Conservation (phyloP, 1,284 basidiomycete genomes). For the Puccinia horiana region DNA sequence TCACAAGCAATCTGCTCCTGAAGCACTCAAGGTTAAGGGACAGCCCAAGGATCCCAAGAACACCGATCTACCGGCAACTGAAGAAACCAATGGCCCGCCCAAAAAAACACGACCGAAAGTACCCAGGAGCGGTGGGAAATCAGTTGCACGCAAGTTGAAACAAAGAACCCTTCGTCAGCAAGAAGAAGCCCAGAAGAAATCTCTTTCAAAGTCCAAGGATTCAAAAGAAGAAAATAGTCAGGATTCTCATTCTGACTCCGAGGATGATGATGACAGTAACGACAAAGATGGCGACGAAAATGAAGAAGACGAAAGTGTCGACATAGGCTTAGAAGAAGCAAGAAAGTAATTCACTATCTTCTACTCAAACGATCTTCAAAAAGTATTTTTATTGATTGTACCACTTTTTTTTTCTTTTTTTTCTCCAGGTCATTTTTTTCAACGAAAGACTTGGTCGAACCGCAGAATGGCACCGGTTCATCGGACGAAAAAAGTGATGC, state of each 20-base stretch:
- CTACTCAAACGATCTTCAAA: not conserved
- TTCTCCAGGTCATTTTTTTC: constrained; percentile 48
- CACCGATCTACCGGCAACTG: not conserved
- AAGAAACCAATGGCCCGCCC: not conserved
- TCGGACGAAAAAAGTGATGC: constrained; percentile 48
- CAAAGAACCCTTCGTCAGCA: constrained; percentile 45
- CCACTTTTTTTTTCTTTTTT: not conserved
- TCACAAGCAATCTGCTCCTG: constrained; percentile 43
- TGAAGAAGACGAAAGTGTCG: constrained; percentile 45
- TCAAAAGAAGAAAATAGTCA: constrained; percentile 40
- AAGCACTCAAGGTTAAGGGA: constrained; percentile 3
- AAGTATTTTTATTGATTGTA: not conserved
- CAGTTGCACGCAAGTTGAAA: constrained; percentile 43
- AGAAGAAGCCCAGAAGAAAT: constrained; percentile 51
- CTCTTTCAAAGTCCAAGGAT: constrained; percentile 50
- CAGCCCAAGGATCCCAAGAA: constrained; percentile 2
- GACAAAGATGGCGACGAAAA: constrained; percentile 51
- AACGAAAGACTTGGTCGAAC: constrained; percentile 55
- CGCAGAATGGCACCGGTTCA: constrained; percentile 44
- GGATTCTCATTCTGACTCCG: constrained; percentile 38
- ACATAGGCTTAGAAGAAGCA: constrained; percentile 46
- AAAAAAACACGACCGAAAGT: constrained; percentile 37
- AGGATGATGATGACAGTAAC: constrained; percentile 1
- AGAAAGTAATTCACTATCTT: constrained; percentile 24
- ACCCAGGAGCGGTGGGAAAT: constrained; percentile 48